Evolutionary conservation across 306 rosid genomes (phyloP).

Genomic region (Astragalus membranaceus): DNA sequence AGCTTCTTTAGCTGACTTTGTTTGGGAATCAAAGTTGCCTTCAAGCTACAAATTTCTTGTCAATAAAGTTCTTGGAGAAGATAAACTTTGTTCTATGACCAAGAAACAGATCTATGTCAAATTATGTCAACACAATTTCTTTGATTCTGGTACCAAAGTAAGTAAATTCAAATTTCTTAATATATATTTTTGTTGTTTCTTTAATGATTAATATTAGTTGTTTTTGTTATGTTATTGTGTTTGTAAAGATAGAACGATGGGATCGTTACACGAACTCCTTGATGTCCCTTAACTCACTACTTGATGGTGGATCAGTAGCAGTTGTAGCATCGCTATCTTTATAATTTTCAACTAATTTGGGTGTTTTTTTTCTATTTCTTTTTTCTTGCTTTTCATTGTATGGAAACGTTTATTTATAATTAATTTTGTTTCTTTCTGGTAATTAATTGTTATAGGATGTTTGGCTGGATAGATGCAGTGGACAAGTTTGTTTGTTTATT

Average conservation of each 20-base stretch:
- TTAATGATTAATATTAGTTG: no score
- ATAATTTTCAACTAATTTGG: neutral
- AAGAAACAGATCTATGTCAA: constrained; percentile 58
- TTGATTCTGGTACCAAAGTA: constrained; percentile 59
- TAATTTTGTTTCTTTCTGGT: neutral
- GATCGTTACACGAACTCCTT: no score
- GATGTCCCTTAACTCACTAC: neutral
- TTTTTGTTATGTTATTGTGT: no score
- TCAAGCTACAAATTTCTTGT: constrained; percentile 38
- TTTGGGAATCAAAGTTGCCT: constrained; percentile 77
- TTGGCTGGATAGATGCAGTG: constrained; percentile 61
- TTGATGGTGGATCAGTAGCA: no score
- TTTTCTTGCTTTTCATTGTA: neutral
- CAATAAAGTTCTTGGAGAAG: constrained; percentile 20
- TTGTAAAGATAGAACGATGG: neutral
- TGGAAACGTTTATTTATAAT: neutral
- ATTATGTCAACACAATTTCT: constrained; percentile 45
- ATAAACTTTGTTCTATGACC: constrained; percentile 4
- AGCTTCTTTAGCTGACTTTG: constrained; percentile 66
- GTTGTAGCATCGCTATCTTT: neutral
- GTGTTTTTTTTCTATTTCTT: neutral
- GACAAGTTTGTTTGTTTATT: constrained; percentile 49
- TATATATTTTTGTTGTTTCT: no score
- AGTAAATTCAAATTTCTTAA: constrained; percentile 27
- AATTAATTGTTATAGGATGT: constrained; percentile 38